Evolutionary conservation across 257 asterid species (phyloP).

Genomic region (Eucommia ulmoides): DNA sequence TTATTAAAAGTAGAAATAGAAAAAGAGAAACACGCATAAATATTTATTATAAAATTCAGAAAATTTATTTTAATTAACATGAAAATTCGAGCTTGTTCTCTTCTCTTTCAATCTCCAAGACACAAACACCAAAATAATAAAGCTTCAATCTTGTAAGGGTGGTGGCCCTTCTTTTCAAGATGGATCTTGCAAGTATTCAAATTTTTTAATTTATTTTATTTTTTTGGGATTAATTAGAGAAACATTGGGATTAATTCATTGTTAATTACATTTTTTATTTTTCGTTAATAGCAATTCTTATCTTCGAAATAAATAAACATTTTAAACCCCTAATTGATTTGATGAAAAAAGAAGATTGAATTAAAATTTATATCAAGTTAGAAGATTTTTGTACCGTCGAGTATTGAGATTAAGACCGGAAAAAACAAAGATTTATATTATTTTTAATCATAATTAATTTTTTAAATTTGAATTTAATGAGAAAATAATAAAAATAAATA

Average conservation of each 20-base stretch:
- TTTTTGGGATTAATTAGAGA: constrained; percentile 13
- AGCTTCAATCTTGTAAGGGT: constrained; percentile 4
- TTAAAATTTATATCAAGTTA: too few relatives aligned
- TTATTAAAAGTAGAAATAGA: too few relatives aligned
- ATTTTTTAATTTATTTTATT: not conserved
- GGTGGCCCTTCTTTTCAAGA: constrained; percentile 35
- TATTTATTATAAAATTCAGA: too few relatives aligned
- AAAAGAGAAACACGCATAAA: too few relatives aligned
- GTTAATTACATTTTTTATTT: not conserved
- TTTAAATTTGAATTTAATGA: too few relatives aligned
- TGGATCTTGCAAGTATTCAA: constrained; percentile 8
- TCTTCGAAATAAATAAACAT: not conserved
- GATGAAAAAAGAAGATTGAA: too few relatives aligned
- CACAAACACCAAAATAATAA: constrained; percentile 16
- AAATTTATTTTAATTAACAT: constrained; percentile 14
- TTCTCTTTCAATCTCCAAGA: constrained; percentile 13
- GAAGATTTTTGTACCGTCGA: too few relatives aligned
- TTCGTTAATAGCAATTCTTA: not conserved
- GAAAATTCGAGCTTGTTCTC: constrained; percentile 24
- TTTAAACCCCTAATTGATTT: not conserved
- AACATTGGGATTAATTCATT: constrained; percentile 21
- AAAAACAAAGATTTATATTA: too few relatives aligned
- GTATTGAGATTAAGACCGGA: too few relatives aligned
- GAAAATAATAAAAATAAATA: too few relatives aligned
- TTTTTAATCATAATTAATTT: too few relatives aligned